Evolutionary conservation across 2,329 filamentous ascomycete species (phyloP), one percentile per base, ranked within the genome.

Genomic region (Trichothecium roseum): DNA sequence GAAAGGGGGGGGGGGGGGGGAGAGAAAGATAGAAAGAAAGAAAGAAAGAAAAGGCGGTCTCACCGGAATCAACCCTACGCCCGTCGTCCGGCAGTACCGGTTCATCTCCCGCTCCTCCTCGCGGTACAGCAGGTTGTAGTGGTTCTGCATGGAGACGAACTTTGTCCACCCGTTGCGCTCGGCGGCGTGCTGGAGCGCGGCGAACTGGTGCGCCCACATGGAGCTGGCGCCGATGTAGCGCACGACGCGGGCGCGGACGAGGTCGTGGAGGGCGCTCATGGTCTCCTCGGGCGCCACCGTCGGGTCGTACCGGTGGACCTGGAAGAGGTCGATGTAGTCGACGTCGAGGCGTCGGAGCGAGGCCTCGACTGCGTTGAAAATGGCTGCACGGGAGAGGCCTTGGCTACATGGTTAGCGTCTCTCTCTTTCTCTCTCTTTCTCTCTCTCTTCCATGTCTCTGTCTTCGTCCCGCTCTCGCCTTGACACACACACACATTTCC

Each of bases 341-440:
- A 66, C 72, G 28, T 65, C 66, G 20, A 78, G 57, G 16, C 72
- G 55, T 38, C 59, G 52, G 8, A 74, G 59, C 37, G 69, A 75
- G 28, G 62, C 68, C 20, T 81, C 66, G 14, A 83, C 77, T 0
- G 73, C 69, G 44, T 77, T 69, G 49, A 81, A 73, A 48, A 82
- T 79, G 37, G 74, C 69, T 44, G 71, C 69, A 29, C 78, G 62
- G n/a, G 68, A 74, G 17, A 81, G 57, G 1, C 77, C 75, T n/a
- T n/a, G n/a, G n/a, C n/a, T n/a, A n/a, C n/a, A n/a, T n/a, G n/a
- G n/a, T n/a, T n/a, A n/a, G n/a, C n/a, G n/a, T n/a, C n/a, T n/a
- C n/a, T n/a, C n/a, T n/a, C n/a, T n/a, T n/a, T n/a, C n/a, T n/a
- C n/a, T n/a, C n/a, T n/a, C n/a, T n/a, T n/a, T n/a, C n/a, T n/a